Conservation (phyloP, 306 rosid species). For the Lablab purpureus region DNA sequence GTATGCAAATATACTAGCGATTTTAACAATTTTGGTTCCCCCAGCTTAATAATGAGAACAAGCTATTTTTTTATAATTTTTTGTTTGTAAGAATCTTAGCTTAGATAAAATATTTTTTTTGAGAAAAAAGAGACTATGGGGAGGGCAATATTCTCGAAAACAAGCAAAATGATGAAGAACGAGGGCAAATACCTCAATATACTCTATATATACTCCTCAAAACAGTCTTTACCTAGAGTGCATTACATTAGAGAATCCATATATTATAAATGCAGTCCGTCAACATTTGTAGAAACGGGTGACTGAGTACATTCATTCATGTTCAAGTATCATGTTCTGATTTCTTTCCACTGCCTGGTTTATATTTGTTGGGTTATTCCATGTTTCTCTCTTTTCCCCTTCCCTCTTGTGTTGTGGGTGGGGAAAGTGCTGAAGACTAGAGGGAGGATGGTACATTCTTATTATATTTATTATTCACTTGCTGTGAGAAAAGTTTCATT, state of each 20-base stretch:
- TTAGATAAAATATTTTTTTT: neutral
- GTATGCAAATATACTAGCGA: no score
- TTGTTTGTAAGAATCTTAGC: neutral
- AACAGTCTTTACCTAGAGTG: conserved; percentile 5
- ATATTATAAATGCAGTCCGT: no score
- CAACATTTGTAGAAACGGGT: conserved; percentile 27
- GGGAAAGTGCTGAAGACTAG: neutral
- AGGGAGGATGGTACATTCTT: neutral
- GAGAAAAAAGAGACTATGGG: conserved; percentile 5
- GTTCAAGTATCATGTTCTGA: neutral
- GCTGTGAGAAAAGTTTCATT: neutral
- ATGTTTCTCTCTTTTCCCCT: neutral
- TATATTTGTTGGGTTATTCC: neutral
- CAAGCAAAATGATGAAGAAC: neutral
- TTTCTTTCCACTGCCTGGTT: neutral
- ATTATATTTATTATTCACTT: neutral
- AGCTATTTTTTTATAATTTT: neutral
- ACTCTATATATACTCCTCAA: neutral
- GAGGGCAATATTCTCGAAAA: conserved; percentile 15
- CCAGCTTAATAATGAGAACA: neutral
- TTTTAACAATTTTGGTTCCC: no score
- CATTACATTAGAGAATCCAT: neutral
- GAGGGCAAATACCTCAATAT: neutral
- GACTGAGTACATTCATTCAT: neutral
- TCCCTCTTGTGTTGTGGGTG: neutral